Evolutionary conservation across 805 yeast genomes (phyloP).

Genomic region (Wickerhamiella vanderwaltii): DNA sequence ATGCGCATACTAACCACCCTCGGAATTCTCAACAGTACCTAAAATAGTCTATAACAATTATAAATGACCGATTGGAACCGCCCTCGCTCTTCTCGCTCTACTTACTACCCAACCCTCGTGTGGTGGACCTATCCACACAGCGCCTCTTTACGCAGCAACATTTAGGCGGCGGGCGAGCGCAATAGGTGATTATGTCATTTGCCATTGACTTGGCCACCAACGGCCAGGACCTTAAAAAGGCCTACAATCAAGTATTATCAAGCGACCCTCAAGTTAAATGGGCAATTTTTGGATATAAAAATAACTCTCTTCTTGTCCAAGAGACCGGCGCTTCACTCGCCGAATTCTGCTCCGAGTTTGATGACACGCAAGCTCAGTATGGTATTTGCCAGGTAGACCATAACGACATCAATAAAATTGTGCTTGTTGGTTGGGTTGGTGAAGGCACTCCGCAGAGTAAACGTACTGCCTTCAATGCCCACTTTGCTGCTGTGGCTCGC

Average conservation of each 20-base stretch:
- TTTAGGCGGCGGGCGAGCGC: too few relatives aligned
- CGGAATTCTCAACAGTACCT: too few relatives aligned
- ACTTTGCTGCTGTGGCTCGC: constrained; percentile 30
- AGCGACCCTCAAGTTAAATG: constrained; percentile 62
- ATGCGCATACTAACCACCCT: too few relatives aligned
- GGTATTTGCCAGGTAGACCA: constrained; percentile 82
- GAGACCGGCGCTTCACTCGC: constrained; percentile 48
- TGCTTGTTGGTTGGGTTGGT: constrained; percentile 85
- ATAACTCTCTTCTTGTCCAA: constrained; percentile 33
- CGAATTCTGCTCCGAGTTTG: constrained; percentile 71
- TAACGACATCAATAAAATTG: constrained; percentile 77
- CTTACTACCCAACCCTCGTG: too few relatives aligned
- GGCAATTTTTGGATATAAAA: constrained; percentile 66
- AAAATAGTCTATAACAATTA: too few relatives aligned
- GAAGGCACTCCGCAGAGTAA: constrained; percentile 67
- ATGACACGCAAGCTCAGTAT: constrained; percentile 78
- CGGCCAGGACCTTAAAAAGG: constrained; percentile 60
- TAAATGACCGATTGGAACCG: too few relatives aligned
- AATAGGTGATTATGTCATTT: constrained; percentile 26
- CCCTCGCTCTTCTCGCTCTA: too few relatives aligned
- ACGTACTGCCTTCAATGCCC: constrained; percentile 34
- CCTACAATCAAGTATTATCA: constrained; percentile 67
- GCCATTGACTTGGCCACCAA: constrained; percentile 48
- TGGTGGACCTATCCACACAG: too few relatives aligned
- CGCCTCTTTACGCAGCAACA: too few relatives aligned